Conservation (phyloP, 805 yeast genomes). For the Saturnispora serradocipensis region DNA sequence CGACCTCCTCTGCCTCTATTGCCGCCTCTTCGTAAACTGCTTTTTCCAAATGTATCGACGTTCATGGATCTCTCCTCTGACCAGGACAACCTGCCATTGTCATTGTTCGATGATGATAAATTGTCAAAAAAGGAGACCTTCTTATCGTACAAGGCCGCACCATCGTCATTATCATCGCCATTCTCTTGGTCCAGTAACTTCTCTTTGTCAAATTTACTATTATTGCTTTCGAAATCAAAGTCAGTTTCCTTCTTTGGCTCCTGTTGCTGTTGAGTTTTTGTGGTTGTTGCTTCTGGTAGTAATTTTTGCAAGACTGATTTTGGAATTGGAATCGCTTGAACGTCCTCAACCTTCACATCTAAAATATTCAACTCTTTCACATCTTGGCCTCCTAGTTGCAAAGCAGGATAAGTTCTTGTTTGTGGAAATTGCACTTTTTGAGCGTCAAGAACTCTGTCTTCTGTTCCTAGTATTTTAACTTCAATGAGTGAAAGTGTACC, state of each 20-base stretch:
- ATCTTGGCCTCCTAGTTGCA: conserved; percentile 84
- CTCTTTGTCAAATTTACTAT: conserved; percentile 7
- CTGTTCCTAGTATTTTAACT: conserved; percentile 85
- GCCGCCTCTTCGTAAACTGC: conserved; percentile 17
- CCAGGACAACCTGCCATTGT: conserved; percentile 47
- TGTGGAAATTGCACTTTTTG: conserved; percentile 63
- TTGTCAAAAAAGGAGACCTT: conserved; percentile 83
- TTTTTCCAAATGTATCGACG: conserved; percentile 78
- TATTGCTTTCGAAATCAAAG: conserved; percentile 12
- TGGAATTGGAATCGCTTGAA: conserved; percentile 43
- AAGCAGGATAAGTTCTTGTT: conserved; percentile 59
- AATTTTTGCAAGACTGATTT: neutral
- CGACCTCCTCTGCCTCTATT: conserved; percentile 34
- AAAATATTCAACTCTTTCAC: conserved; percentile 83
- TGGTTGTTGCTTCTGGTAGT: conserved; percentile 7
- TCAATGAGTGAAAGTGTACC: conserved; percentile 78
- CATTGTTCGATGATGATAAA: conserved; percentile 60
- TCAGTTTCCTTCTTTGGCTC: conserved; percentile 7
- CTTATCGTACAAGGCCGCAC: conserved; percentile 54
- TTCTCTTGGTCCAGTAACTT: conserved; percentile 20
- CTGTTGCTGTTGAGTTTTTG: conserved; percentile 7
- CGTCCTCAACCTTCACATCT: conserved; percentile 59
- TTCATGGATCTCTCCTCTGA: conserved; percentile 64
- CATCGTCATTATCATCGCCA: conserved; percentile 12
- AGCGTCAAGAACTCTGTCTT: conserved; percentile 72